Conservation (phyloP, 2,329 filamentous ascomycete species). For the Arthrobotrys sinensis region DNA sequence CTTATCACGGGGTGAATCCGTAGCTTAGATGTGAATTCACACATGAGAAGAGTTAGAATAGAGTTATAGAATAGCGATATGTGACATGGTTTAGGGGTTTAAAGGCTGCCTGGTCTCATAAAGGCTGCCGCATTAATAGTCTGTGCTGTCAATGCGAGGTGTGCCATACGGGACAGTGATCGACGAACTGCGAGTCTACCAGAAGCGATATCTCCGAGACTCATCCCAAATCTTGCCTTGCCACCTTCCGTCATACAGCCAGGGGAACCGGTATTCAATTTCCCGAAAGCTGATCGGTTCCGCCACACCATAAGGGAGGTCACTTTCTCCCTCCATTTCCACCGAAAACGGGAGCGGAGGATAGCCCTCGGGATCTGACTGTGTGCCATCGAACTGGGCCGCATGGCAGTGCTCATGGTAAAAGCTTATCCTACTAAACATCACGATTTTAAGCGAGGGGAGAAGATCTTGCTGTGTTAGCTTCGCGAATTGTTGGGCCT, state of each 20-base stretch:
- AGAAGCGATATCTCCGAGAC: constrained; percentile 30
- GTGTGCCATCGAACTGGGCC: constrained; percentile 4
- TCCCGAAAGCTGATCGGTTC: constrained; percentile 31
- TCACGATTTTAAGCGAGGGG: constrained; percentile 37
- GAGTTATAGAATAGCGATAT: too few relatives aligned
- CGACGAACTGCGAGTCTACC: constrained; percentile 10
- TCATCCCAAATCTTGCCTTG: constrained; percentile 41
- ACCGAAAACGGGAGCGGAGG: constrained; percentile 12
- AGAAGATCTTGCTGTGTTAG: constrained; percentile 8
- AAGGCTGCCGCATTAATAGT: too few relatives aligned
- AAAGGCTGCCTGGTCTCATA: too few relatives aligned
- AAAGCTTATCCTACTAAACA: constrained; percentile 31
- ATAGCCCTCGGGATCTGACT: neutral
- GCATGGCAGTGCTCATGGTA: constrained; percentile 32
- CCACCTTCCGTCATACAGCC: constrained; percentile 50
- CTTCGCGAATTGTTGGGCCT: constrained; percentile 21
- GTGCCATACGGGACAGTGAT: neutral
- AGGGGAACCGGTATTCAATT: constrained; percentile 26
- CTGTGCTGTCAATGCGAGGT: too few relatives aligned
- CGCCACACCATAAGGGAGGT: constrained; percentile 11
- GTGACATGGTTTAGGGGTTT: too few relatives aligned
- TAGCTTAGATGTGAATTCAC: neutral
- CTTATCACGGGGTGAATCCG: neutral
- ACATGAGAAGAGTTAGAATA: too few relatives aligned
- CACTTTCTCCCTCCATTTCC: neutral